A percentile compares a stretch with the other conserved stretches of the same genome.
These are phyloP conservation scores for Phialemoniopsis sp. DNA, from an alignment of 2,329 filamentous ascomycete species.

Conservation along the genomic window DNA sequence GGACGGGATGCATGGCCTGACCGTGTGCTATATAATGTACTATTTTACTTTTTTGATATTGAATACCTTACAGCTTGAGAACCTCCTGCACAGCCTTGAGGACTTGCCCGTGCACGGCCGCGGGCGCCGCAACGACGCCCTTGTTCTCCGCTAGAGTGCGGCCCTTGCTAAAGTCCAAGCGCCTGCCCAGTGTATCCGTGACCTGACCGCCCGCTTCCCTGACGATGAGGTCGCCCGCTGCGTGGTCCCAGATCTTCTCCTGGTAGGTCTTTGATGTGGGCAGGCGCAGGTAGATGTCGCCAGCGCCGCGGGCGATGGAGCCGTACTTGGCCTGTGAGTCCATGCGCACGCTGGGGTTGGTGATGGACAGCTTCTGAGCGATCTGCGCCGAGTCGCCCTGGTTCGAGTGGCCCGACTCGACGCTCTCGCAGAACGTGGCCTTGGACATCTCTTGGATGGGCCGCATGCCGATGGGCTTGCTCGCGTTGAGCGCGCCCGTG, in stretches of 20 bases:
- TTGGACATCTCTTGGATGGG: conserved; percentile 65
- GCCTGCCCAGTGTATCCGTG: conserved; percentile 81
- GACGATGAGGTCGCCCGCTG: conserved; percentile 90
- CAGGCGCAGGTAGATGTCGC: conserved; percentile 89
- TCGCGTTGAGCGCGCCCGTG: conserved; percentile 43
- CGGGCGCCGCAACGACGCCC: conserved; percentile 86
- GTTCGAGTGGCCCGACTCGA: conserved; percentile 87
- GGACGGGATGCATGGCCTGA: conserved; percentile 2
- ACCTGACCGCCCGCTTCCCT: conserved; percentile 90
- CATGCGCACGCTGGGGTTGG: conserved; percentile 85
- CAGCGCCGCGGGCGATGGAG: conserved; percentile 87
- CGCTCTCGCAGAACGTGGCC: conserved; percentile 94
- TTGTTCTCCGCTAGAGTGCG: conserved; percentile 86
- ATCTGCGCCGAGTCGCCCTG: conserved; percentile 87
- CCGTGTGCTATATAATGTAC: conserved; percentile 18
- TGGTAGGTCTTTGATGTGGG: conserved; percentile 79
- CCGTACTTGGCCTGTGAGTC: conserved; percentile 98
- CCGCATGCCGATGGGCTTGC: conserved; percentile 74
- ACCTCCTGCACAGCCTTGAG: conserved; percentile 81
- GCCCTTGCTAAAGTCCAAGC: conserved; percentile 81
- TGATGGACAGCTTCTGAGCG: conserved; percentile 81
- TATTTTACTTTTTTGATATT: conserved; percentile 6
- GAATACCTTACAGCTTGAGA: conserved; percentile 36
- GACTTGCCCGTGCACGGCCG: conserved; percentile 69
- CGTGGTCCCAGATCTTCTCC: conserved; percentile 99